Percentiles rank a stretch among this genome's conserved stretches.
phyloP scores from a whole-genome alignment of 2,329 filamentous ascomycete genomes.

The Stagonosporopsis vannaccii region DNA sequence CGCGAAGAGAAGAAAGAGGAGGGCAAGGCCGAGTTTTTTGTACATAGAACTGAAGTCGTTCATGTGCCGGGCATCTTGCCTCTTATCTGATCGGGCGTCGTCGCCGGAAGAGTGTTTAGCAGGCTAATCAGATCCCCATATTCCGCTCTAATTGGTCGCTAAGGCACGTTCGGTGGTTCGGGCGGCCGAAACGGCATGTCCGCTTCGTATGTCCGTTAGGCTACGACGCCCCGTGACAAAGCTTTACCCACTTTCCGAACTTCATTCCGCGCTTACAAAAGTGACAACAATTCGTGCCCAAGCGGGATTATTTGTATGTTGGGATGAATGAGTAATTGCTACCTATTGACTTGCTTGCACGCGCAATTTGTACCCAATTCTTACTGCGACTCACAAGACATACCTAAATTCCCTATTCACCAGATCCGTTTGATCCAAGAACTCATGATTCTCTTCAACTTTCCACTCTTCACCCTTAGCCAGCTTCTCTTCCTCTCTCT shows the following conservation, averaged over 20 bases:
- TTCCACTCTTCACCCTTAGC: constrained; percentile 19
- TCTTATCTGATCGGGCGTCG: constrained; percentile 15
- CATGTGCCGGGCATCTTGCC: constrained; percentile 9
- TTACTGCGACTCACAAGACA: constrained; percentile 9
- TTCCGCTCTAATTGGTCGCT: not conserved
- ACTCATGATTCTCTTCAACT: constrained; percentile 28
- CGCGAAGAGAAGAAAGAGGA: not conserved
- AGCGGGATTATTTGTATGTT: not conserved
- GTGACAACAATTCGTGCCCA: not conserved
- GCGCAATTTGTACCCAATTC: not conserved
- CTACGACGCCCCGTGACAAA: not conserved
- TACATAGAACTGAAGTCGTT: not conserved
- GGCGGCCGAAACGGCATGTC: not conserved
- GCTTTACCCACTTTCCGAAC: constrained; percentile 11
- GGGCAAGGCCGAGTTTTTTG: constrained; percentile 2
- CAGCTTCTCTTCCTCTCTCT: constrained; percentile 21
- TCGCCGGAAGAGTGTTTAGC: constrained; percentile 16
- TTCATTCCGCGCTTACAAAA: constrained; percentile 4
- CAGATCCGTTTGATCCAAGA: constrained; percentile 28
- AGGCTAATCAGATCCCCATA: constrained; percentile 13
- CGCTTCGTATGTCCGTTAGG: not conserved
- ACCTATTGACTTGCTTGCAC: not conserved
- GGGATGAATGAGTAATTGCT: not conserved
- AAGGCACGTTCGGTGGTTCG: not conserved
- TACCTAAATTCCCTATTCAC: constrained; percentile 32